Base-by-base conservation (phyloP, 805 yeast genomes). In the Ogataea haglerorum region DNA sequence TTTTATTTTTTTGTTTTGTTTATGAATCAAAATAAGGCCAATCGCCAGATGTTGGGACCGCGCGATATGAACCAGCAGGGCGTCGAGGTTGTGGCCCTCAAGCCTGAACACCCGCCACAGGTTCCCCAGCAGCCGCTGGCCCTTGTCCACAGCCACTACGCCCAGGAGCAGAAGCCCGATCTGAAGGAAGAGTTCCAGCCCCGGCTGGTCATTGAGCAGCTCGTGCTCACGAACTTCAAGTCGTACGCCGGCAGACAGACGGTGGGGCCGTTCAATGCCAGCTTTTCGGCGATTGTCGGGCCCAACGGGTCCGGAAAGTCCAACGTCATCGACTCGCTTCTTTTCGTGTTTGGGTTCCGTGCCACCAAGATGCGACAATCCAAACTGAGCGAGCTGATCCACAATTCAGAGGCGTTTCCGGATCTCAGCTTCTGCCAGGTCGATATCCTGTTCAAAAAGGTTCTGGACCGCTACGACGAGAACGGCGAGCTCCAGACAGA, bases 291-390 rank as follows among this genome's bases (percentile, higher is more conserved):
- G 0, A 95, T 93, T 9, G 97, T 93, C 10, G 99, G 99, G 0
- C 99, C 99, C 5, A 93, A 93, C 61, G 99, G 99, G 24, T 85
- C 97, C 1, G 99, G 99, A 6, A 93, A 93, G 65, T 85, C 96
- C 30, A 93, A 93, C 58, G 85, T 93, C 80, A 90, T 93, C 85
- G 99, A 93, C 60, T 97, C 99, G 25, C 84, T 93, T 33, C 83
- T 96, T 15, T 93, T 93, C 62, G 99, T 95, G 2, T 93, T 93
- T 68, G 99, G 99, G 0, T 93, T 93, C 65, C 72, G 98, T 43
- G 98, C 99, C 0, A 79, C 80, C 58, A 93, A 95, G 60, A 89
- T 93, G 96, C 81, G 99, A 57, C 99, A 93, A 53, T 85, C 91
- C 1, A 91, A 89, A 57, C 64, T 93, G n/a, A 80, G 93, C 2